These are phyloP conservation scores for Wickerhamomyces canadensis DNA, from an alignment of 805 yeast genomes.

Conservation along the genomic window DNA sequence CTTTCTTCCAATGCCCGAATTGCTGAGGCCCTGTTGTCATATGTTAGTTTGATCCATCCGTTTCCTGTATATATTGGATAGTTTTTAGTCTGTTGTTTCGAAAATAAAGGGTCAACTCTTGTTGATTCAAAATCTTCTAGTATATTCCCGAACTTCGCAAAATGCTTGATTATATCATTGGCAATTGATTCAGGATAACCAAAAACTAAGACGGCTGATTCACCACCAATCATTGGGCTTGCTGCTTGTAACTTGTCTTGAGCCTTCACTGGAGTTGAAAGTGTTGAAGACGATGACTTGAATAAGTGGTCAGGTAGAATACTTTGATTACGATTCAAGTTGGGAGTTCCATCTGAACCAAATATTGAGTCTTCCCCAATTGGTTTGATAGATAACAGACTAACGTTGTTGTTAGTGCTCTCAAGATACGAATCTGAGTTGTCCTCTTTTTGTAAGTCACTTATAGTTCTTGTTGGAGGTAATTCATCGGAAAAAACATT, in stretches of 20 bases:
- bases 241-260: not conserved
- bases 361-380: not conserved
- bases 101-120: conserved; percentile 22
- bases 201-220: conserved; percentile 72
- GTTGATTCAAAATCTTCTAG: conserved; percentile 63
- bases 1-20: conserved; percentile 81
- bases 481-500: conserved; percentile 33
- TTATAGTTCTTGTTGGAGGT: conserved; percentile 35
- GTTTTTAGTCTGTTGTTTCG: conserved; percentile 23
- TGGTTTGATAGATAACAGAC: conserved; percentile 1
- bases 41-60: conserved; percentile 90
- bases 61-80: conserved; percentile 78
- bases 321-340: conserved; percentile 5
- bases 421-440: conserved; percentile 17
- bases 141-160: conserved; percentile 73
- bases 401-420: conserved; percentile 9
- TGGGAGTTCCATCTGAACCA: conserved; percentile 1
- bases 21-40: conserved; percentile 68
- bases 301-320: conserved; percentile 10
- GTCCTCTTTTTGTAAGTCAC: conserved; percentile 37
- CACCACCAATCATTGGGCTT: conserved; percentile 23
- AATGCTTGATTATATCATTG: conserved; percentile 60
- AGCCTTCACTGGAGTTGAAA: conserved; percentile 1
- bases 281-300: conserved; percentile 1
- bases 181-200: conserved; percentile 84